phyloP scores from a whole-genome alignment of 2,329 filamentous ascomycete species.

The Microdochium paspali region DNA sequence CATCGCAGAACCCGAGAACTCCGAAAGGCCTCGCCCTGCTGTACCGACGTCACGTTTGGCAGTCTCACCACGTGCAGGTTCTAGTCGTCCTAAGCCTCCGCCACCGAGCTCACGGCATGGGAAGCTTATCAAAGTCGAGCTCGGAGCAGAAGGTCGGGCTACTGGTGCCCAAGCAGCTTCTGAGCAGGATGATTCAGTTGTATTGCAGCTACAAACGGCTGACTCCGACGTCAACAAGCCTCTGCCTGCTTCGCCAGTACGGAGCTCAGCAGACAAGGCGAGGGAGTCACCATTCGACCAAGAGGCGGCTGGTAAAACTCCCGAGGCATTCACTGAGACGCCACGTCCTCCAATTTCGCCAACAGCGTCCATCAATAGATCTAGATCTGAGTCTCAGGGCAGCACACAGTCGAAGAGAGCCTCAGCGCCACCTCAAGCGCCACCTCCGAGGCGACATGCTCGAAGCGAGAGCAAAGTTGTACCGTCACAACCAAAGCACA shows the following conservation, averaged over 20 bases:
- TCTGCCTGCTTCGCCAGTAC: constrained; percentile 43
- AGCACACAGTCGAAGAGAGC: constrained; percentile 15
- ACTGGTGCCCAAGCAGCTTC: constrained; percentile 10
- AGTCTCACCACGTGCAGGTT: not conserved
- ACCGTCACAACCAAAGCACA: constrained; percentile 7
- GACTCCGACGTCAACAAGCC: constrained; percentile 52
- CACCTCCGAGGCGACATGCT: constrained; percentile 38
- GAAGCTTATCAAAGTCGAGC: constrained; percentile 53
- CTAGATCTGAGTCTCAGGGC: constrained; percentile 18
- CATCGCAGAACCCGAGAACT: constrained; percentile 38
- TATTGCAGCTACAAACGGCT: constrained; percentile 23
- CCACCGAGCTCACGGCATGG: constrained; percentile 69
- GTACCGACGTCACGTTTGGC: not conserved
- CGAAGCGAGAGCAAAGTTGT: constrained; percentile 5
- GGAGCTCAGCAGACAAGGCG: constrained; percentile 35
- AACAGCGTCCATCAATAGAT: constrained; percentile 21
- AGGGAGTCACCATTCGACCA: constrained; percentile 43
- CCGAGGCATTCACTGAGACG: constrained; percentile 27
- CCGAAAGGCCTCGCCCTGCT: constrained; percentile 15
- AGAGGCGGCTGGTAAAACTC: constrained; percentile 41
- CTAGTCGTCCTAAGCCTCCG: constrained; percentile 45
- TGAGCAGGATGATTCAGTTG: constrained; percentile 1
- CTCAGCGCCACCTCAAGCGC: constrained; percentile 37
- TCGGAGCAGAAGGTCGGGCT: constrained; percentile 22
- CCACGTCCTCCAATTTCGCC: constrained; percentile 28